Evolutionary conservation across 306 rosid genomes (phyloP).

Genomic region (Dalbergia cultrata): DNA sequence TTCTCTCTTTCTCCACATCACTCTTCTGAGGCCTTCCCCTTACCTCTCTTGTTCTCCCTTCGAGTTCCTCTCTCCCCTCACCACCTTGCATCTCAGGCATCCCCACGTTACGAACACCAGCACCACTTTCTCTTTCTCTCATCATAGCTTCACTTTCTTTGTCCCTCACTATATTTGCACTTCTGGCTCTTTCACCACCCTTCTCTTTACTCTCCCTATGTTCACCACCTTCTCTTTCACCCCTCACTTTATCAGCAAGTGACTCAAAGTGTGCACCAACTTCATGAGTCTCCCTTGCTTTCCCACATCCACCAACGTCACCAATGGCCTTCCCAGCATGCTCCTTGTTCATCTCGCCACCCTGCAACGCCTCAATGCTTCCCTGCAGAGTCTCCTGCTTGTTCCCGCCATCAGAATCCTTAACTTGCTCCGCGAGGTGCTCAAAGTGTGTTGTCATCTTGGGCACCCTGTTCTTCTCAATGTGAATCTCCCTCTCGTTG

Average conservation of each 20-base stretch:
- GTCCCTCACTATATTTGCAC: slow-evolving; percentile 24
- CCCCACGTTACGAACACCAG: slow-evolving; percentile 29
- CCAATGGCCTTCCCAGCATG: slow-evolving; percentile 52
- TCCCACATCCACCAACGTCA: slow-evolving; percentile 44
- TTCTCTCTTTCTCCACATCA: not conserved
- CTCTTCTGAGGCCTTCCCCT: not conserved
- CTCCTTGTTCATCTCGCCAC: slow-evolving; percentile 22
- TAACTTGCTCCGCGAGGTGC: slow-evolving; percentile 51
- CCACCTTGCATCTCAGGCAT: slow-evolving; percentile 37
- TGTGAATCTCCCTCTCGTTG: slow-evolving; percentile 49
- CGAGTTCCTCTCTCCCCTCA: slow-evolving; percentile 3
- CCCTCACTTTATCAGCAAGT: slow-evolving; percentile 53
- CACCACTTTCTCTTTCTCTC: not conserved
- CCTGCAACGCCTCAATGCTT: slow-evolving; percentile 32
- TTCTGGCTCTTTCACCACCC: not conserved
- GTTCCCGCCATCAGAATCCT: slow-evolving; percentile 19
- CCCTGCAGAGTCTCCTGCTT: slow-evolving; percentile 42
- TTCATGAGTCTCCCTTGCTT: slow-evolving; percentile 51
- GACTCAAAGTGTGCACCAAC: slow-evolving; percentile 58
- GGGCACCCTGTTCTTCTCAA: slow-evolving; percentile 64
- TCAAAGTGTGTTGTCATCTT: slow-evolving; percentile 68
- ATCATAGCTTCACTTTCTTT: slow-evolving; percentile 13
- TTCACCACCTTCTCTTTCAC: not conserved
- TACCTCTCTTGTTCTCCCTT: slow-evolving; percentile 35
- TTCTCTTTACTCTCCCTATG: not conserved